These are phyloP conservation scores for Aspergillus hancockii DNA, from an alignment of 495 filamentous ascomycete species.

Conservation along the genomic window DNA sequence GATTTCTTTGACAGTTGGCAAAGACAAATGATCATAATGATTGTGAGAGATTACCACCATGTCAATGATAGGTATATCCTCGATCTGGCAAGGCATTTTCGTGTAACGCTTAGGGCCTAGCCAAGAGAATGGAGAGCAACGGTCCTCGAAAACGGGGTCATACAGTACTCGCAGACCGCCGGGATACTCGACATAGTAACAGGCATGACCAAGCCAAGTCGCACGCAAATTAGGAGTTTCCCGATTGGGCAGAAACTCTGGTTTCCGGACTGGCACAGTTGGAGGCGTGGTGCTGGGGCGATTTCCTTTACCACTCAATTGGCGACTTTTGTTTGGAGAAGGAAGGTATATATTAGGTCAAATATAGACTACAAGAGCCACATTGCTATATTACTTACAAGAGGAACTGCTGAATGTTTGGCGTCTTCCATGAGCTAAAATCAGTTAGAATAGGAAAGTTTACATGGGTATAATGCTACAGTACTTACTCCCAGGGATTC, in stretches of 20 bases:
- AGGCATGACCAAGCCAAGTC: conserved; percentile 96
- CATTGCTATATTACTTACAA: background rate
- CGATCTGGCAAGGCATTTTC: conserved; percentile 71
- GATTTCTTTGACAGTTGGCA: conserved; percentile 71
- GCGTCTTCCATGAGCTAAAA: conserved; percentile 17
- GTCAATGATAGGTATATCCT: conserved; percentile 82
- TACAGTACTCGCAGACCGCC: conserved; percentile 85
- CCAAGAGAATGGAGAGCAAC: conserved; percentile 75
- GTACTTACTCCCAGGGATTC: conserved; percentile 60
- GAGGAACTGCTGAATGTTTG: background rate
- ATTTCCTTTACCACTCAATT: conserved; percentile 58
- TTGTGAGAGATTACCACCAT: conserved; percentile 89
- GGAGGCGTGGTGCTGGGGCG: conserved; percentile 63
- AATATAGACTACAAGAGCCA: background rate
- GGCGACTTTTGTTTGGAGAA: conserved; percentile 44
- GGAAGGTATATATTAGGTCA: background rate
- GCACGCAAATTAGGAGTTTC: conserved; percentile 67
- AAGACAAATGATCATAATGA: conserved; percentile 92
- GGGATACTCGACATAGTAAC: conserved; percentile 92
- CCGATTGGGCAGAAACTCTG: conserved; percentile 66
- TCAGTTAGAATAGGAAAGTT: background rate
- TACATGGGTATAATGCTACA: background rate
- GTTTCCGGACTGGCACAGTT: conserved; percentile 67
- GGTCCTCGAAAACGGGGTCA: conserved; percentile 90
- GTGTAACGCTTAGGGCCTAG: conserved; percentile 82